Conservation (phyloP, 2,329 filamentous ascomycete species). For the Clarireedia hainanense region DNA sequence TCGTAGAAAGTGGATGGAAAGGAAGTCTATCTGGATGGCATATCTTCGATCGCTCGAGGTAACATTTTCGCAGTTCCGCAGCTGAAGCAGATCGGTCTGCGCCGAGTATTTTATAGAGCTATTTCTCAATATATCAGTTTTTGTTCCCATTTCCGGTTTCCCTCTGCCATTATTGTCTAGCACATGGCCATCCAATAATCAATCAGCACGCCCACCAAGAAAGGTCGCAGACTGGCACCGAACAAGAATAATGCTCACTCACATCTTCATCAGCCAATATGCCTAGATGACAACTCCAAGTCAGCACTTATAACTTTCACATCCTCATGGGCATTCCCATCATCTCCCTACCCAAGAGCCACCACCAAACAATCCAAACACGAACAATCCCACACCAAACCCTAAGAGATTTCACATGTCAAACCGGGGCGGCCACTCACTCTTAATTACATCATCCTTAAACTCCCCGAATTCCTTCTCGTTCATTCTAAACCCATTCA, state of each 20-base stretch:
- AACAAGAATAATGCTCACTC: conserved; percentile 4
- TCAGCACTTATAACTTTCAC: neutral
- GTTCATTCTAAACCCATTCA: conserved; percentile 1
- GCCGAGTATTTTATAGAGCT: conserved; percentile 33
- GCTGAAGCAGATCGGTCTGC: conserved; percentile 28
- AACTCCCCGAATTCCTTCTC: neutral
- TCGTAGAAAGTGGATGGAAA: conserved; percentile 31
- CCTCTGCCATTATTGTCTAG: neutral
- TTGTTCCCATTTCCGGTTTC: neutral
- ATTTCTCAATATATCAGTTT: conserved; percentile 11
- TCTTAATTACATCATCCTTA: conserved; percentile 19
- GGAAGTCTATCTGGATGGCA: conserved; percentile 34
- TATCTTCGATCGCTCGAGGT: conserved; percentile 34
- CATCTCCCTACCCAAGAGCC: neutral
- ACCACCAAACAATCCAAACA: neutral
- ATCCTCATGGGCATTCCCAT: neutral
- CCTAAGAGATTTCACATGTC: conserved; percentile 24
- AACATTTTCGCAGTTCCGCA: conserved; percentile 32
- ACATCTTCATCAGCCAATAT: conserved; percentile 31
- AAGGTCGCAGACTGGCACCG: neutral
- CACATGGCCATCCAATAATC: too few species aligned
- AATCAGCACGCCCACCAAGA: neutral
- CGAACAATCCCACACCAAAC: neutral
- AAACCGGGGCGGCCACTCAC: conserved; percentile 15
- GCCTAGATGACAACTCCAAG: conserved; percentile 18